These are phyloP conservation scores for Marvania coccoides DNA, from an alignment of 139 green algal genomes.

Conservation along the genomic window DNA sequence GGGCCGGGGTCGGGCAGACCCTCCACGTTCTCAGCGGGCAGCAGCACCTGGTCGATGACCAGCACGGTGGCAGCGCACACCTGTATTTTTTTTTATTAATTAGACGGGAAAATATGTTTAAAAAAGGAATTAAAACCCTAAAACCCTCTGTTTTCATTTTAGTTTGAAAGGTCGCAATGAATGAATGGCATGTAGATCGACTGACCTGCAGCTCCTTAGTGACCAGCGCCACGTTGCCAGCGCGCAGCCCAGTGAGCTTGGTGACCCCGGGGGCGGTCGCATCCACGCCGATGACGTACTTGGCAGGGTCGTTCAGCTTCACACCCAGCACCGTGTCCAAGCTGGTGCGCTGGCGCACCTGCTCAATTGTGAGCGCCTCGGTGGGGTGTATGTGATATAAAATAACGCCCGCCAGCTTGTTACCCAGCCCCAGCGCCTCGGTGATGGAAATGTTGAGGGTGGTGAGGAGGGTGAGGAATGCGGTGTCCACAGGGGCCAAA, in stretches of 20 bases:
- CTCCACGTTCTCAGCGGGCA: conserved; percentile 10
- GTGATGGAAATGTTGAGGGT: conserved; percentile 18
- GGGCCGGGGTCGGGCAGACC: neutral
- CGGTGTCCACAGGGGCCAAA: conserved; percentile 20
- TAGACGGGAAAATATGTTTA: too few species aligned
- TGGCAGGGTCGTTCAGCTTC: neutral
- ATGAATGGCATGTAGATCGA: neutral
- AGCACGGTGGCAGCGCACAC: neutral
- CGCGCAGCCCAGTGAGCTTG: neutral
- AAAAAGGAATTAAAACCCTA: too few species aligned
- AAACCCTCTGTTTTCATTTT: too few species aligned
- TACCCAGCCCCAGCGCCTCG: conserved; percentile 18
- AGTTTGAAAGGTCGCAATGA: neutral
- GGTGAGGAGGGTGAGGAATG: conserved; percentile 22
- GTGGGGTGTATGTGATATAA: conserved; percentile 17
- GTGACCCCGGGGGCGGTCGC: neutral
- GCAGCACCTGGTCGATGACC: conserved; percentile 8
- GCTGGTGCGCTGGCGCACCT: neutral
- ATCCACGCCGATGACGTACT: neutral
- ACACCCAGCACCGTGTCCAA: neutral
- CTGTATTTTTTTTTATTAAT: neutral
- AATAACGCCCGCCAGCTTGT: conserved; percentile 22
- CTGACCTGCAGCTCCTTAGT: neutral
- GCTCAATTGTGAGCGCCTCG: neutral
- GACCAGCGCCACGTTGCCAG: neutral